Evolutionary conservation across 768 basidiomycete genomes (phyloP), one percentile per base, ranked within the genome.

Genomic region (Suillus placidus): DNA sequence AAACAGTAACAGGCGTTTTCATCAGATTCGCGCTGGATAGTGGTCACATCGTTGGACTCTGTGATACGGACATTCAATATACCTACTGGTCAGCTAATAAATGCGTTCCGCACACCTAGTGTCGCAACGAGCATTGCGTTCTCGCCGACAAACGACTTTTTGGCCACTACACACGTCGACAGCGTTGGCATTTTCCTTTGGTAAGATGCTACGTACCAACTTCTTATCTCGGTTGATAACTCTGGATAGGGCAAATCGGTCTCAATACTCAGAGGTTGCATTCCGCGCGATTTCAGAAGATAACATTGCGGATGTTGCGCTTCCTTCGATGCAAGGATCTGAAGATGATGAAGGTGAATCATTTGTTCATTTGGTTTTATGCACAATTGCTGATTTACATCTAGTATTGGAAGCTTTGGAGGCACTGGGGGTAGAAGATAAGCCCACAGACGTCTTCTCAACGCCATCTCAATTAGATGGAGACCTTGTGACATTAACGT

Each of bases 101-200:
- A 99, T 71, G 94, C 88, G 0, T 99, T 99, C 82, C 85, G 87
- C 62, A 95, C 94, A 10, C 80, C 90, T 35, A 93, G 91, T 69
- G 85, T 97, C 32, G 94, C 97, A 6, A 96, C 94, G 0, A 94
- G 91, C 72, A 79, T 99, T 23, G 84, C 94, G 1, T 97, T 99
- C 76, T 98, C 96, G 3, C 97, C 97, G 0, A 91, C 94, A 0
- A 92, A 92, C 63, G 97, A 99, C 76, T 99, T 99, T 80, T 79
- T 99, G 67, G 97, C 97, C 1, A 96, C 96, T 12, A 84, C 94
- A 0, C 97, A 99, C 74, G 88, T 97, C 7, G 96, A 97, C 70
- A 95, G 90, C 65, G 90, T 98, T 62, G 97, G 96, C 13, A 85
- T 99, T 2, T 96, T 91, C 76, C 85, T 99, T n/a, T 99, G 97